Evolutionary conservation across 345 rosid species (phyloP).

Genomic region (Syzygium oleosum): DNA sequence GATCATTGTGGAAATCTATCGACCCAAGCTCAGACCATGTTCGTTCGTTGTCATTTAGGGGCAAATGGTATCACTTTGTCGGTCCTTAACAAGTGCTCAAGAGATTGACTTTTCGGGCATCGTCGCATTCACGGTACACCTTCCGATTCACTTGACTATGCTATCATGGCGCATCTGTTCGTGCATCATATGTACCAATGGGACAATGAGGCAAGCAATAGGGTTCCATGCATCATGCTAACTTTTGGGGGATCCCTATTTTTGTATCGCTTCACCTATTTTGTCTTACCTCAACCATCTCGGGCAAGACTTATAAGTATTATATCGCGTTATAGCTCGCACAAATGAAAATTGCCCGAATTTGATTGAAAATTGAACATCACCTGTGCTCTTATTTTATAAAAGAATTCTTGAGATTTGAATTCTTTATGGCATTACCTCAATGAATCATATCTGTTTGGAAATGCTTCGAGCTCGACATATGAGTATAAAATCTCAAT

Average conservation of each 20-base stretch:
- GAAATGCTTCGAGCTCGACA: not conserved
- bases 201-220: not conserved
- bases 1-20: not conserved
- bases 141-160: not conserved
- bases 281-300: not conserved
- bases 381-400: not conserved
- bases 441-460: not conserved
- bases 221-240: not conserved
- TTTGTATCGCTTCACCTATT: not conserved
- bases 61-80: not conserved
- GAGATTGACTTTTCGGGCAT: not conserved
- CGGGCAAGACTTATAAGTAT: not conserved
- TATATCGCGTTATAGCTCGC: accelerated
- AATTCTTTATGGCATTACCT: not conserved
- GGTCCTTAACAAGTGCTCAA: not conserved
- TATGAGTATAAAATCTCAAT: not conserved
- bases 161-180: too few relatives aligned
- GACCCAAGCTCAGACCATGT: too few relatives aligned
- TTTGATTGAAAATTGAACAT: not conserved
- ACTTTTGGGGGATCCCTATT: not conserved
- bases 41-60: not conserved
- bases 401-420: not conserved
- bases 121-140: accelerated
- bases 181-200: not conserved
- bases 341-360: not conserved